Evolutionary conservation across 345 rosid genomes (phyloP).

Genomic region (Excoecaria cochinchinensis): DNA sequence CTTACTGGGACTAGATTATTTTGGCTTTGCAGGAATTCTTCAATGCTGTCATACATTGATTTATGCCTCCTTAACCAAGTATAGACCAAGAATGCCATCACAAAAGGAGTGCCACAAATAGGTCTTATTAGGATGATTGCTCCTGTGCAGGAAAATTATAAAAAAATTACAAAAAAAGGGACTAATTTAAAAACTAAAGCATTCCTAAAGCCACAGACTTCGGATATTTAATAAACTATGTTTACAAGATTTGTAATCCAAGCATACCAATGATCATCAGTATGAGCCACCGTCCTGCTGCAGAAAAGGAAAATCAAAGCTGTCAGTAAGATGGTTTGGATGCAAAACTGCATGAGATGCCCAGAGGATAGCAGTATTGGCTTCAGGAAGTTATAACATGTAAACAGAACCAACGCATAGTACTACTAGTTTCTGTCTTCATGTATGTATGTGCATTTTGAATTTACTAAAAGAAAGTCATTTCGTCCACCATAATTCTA

Average conservation of each 20-base stretch:
- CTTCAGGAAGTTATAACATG: neutral
- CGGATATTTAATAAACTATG: neutral
- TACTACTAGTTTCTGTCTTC: neutral
- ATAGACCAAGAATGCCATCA: constrained; percentile 12
- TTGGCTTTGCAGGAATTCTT: constrained; percentile 21
- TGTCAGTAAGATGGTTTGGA: neutral
- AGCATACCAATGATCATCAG: constrained; percentile 14
- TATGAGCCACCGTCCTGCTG: neutral
- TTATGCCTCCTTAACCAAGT: constrained; percentile 21
- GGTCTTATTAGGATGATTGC: neutral
- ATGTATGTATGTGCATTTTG: neutral
- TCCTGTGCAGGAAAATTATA: constrained; percentile 10
- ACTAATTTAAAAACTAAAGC: too few relatives aligned
- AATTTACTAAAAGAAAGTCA: neutral
- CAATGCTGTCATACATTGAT: constrained; percentile 21
- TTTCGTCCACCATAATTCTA: too few relatives aligned
- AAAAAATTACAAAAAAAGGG: neutral
- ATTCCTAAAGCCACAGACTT: neutral
- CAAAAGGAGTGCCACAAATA: constrained; percentile 14
- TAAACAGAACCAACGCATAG: neutral
- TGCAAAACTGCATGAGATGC: neutral
- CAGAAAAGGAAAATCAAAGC: neutral
- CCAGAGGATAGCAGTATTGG: neutral
- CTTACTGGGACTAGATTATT: constrained; percentile 17
- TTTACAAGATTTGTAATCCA: neutral